These are phyloP conservation scores for Selenicereus undatus DNA, from an alignment of 148 eudicot genomes.

Conservation along the genomic window DNA sequence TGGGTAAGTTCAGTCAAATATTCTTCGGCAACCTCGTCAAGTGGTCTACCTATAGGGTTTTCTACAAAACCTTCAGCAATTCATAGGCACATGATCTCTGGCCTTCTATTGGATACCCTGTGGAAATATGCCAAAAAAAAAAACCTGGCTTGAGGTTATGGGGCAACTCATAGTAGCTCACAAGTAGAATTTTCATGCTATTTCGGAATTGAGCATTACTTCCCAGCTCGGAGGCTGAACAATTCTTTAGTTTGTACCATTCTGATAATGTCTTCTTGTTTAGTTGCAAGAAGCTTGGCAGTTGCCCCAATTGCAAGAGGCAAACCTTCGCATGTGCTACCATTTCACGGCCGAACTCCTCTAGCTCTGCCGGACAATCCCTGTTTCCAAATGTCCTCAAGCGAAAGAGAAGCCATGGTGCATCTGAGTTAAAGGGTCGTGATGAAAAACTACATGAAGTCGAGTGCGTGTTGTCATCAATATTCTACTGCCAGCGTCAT, in stretches of 20 bases:
- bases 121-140: constrained; percentile 21
- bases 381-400: neutral
- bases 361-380: neutral
- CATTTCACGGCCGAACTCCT: neutral
- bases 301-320: neutral
- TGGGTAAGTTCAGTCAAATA: constrained; percentile 12
- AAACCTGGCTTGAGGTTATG: neutral
- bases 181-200: constrained; percentile 2
- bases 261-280: neutral
- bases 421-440: neutral
- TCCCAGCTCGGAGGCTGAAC: neutral
- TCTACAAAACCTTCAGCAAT: constrained; percentile 21
- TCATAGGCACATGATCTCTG: neutral
- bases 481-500: constrained; percentile 7
- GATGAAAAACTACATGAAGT: neutral
- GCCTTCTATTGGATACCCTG: constrained; percentile 8
- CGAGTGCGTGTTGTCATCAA: constrained; percentile 12
- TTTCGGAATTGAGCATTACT: neutral
- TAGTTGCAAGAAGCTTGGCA: constrained; percentile 16
- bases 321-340: constrained; percentile 15
- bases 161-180: constrained; percentile 19
- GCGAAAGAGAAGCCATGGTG: constrained; percentile 3
- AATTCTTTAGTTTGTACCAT: constrained; percentile 10
- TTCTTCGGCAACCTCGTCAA: constrained; percentile 12
- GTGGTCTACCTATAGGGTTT: neutral